Evolutionary conservation across 2,329 filamentous ascomycete genomes (phyloP).

Genomic region (Dendryphion nanum): DNA sequence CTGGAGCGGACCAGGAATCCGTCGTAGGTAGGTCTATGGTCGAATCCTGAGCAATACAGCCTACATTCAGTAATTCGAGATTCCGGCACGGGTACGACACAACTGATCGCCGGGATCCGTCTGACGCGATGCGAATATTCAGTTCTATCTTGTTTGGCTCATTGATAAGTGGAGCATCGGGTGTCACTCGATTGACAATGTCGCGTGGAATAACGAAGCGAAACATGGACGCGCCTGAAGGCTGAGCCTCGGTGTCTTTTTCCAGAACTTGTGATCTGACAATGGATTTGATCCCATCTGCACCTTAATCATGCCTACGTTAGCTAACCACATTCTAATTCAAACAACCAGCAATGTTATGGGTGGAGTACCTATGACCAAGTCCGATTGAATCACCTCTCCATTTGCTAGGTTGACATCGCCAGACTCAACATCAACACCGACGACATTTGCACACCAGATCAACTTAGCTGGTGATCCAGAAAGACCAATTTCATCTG

Average conservation of each 20-base stretch:
- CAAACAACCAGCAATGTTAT: neutral
- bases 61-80: neutral
- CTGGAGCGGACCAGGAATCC: neutral
- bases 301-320: slow-evolving; percentile 1
- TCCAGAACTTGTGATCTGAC: neutral
- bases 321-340: neutral
- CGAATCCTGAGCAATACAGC: neutral
- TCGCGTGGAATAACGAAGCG: slow-evolving; percentile 3
- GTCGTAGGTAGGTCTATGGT: neutral
- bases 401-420: slow-evolving; percentile 4
- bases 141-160: slow-evolving; percentile 1
- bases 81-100: slow-evolving; percentile 6
- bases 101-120: slow-evolving; percentile 4
- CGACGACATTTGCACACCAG: slow-evolving; percentile 4
- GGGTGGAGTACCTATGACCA: slow-evolving; percentile 3
- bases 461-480: slow-evolving; percentile 4
- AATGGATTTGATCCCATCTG: slow-evolving; percentile 5
- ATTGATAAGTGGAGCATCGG: slow-evolving; percentile 4
- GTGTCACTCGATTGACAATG: neutral
- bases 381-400: slow-evolving; percentile 1
- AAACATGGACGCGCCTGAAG: slow-evolving; percentile 6
- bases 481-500: neutral
- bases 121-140: slow-evolving; percentile 1
- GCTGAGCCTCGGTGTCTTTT: slow-evolving; percentile 1
- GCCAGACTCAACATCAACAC: slow-evolving; percentile 6